Conservation (phyloP, 345 rosid species). For the Bretschneidera sinensis region DNA sequence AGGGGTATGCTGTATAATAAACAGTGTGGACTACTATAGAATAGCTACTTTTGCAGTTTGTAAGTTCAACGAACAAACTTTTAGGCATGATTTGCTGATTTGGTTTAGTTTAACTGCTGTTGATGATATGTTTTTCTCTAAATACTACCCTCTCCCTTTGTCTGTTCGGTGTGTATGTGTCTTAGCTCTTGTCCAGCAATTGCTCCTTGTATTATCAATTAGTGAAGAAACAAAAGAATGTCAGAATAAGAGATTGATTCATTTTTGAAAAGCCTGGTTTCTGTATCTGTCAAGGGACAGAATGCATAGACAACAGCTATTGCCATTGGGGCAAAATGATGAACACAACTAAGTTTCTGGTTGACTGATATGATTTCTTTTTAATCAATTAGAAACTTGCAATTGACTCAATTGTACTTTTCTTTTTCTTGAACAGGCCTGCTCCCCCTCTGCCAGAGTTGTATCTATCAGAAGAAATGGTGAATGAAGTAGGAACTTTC, state of each 20-base stretch:
- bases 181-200: too few relatives aligned
- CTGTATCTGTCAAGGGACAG: neutral
- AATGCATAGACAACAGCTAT: neutral
- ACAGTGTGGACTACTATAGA: too few relatives aligned
- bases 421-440: conserved; percentile 50
- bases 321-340: neutral
- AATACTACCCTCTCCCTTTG: too few relatives aligned
- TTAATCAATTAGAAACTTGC: conserved; percentile 8
- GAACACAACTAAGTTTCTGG: too few relatives aligned
- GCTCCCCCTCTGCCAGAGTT: conserved; percentile 82
- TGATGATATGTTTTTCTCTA: too few relatives aligned
- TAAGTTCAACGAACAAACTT: too few relatives aligned
- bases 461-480: conserved; percentile 63
- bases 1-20: too few relatives aligned
- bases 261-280: neutral
- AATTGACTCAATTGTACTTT: conserved; percentile 4
- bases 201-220: too few relatives aligned
- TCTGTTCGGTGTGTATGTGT: too few relatives aligned
- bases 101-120: too few relatives aligned
- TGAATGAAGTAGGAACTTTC: conserved; percentile 41
- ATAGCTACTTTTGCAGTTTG: too few relatives aligned
- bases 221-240: neutral
- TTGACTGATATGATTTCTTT: neutral
- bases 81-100: too few relatives aligned
- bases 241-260: neutral